Conservation (phyloP, 495 filamentous ascomycete species). For the Cudoniella acicularis region DNA sequence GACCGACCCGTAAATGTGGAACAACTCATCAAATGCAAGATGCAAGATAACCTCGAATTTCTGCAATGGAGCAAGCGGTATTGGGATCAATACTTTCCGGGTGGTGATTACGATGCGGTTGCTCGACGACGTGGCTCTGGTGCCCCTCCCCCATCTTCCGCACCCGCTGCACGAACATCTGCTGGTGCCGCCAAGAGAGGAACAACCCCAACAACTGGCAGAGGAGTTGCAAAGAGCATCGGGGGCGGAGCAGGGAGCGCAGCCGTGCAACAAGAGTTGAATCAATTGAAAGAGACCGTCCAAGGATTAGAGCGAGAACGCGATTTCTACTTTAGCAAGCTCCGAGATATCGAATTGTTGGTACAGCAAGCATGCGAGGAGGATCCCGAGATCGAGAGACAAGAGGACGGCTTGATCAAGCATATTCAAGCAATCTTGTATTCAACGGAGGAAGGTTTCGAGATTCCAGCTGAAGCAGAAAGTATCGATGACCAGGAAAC, state of each 20-base stretch:
- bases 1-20: conserved; percentile 87
- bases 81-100: conserved; percentile 98
- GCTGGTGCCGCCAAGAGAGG: conserved; percentile 61
- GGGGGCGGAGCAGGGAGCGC: conserved; percentile 55
- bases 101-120: conserved; percentile 92
- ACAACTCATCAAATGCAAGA: conserved; percentile 91
- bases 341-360: conserved; percentile 92
- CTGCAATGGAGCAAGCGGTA: conserved; percentile 93
- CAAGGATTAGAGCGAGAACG: conserved; percentile 87
- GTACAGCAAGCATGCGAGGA: conserved; percentile 88
- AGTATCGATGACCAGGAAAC: conserved; percentile 70
- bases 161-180: conserved; percentile 41
- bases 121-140: conserved; percentile 75
- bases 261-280: conserved; percentile 75
- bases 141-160: conserved; percentile 47
- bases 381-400: conserved; percentile 86
- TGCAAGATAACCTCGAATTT: conserved; percentile 99
- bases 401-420: conserved; percentile 86
- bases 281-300: conserved; percentile 79
- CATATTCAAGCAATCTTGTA: conserved; percentile 95
- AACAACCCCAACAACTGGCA: conserved; percentile 68
- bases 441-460: conserved; percentile 91
- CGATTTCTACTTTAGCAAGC: conserved; percentile 98
- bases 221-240: conserved; percentile 45
- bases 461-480: conserved; percentile 71